Evolutionary conservation across 148 eudicot species (phyloP).

Genomic region (Fallopia convolvulus): DNA sequence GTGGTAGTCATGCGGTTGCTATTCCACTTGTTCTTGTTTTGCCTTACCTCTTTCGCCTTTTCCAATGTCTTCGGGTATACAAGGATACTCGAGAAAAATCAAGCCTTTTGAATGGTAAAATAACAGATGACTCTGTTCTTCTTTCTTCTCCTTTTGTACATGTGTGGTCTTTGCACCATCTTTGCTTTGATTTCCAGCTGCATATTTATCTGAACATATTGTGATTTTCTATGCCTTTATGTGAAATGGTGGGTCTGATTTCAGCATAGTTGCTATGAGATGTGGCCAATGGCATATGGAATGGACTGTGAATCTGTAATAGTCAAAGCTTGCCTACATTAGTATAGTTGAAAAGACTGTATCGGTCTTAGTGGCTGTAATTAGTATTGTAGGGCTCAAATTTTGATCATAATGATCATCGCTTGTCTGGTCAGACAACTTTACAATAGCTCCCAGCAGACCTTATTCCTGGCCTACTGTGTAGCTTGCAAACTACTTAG

Average conservation of each 20-base stretch:
- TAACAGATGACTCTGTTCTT: conserved; percentile 1
- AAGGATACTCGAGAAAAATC: conserved; percentile 88
- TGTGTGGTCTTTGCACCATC: neutral
- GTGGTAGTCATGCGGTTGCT: conserved; percentile 94
- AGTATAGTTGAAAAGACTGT: neutral
- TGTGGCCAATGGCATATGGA: neutral
- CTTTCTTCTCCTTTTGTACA: neutral
- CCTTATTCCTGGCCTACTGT: neutral
- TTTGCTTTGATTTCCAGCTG: neutral
- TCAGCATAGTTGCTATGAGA: neutral
- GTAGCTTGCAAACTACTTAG: neutral
- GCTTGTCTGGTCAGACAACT: neutral
- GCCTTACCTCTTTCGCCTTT: conserved; percentile 86
- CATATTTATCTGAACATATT: neutral
- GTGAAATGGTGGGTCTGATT: neutral
- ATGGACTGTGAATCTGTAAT: neutral
- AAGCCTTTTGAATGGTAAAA: conserved; percentile 70
- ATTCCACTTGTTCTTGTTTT: conserved; percentile 89
- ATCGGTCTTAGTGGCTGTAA: neutral
- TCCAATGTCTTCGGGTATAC: conserved; percentile 93
- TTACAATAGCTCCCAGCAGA: too few relatives aligned
- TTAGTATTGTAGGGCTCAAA: neutral
- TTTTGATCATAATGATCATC: neutral
- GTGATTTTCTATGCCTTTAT: neutral
- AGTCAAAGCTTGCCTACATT: neutral